A percentile compares a stretch with the other conserved stretches of the same genome.
Conservation (phyloP, 208 protist genomes). For the Herpetomonas samuelpessoai region DNA sequence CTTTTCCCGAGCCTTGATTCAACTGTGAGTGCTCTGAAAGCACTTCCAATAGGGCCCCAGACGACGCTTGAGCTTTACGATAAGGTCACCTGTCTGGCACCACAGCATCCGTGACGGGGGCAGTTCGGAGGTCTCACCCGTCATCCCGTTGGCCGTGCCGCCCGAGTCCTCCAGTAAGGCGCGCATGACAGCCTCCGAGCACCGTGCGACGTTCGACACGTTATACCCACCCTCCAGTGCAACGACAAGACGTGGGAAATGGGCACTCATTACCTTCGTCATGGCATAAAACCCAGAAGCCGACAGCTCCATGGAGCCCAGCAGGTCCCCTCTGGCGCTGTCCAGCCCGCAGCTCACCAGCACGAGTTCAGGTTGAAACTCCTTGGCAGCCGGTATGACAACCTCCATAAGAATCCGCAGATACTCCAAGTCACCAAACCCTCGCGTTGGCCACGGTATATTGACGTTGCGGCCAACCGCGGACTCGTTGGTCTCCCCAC, state of each 20-base stretch:
- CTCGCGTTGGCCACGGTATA: constrained; percentile 85
- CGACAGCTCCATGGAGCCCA: constrained; percentile 86
- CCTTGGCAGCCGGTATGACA: constrained; percentile 83
- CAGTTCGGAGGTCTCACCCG: no score
- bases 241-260: constrained; percentile 62
- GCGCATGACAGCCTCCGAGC: constrained; percentile 79
- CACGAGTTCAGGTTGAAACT: constrained; percentile 93
- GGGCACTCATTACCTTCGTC: constrained; percentile 44
- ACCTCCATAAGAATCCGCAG: constrained; percentile 89
- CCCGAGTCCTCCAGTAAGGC: constrained; percentile 55
- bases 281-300: constrained; percentile 81
- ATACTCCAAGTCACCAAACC: constrained; percentile 94
- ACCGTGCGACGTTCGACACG: constrained; percentile 74
- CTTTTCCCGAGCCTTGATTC: no score
- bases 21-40: no score
- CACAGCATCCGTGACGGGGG: no score
- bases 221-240: constrained; percentile 92
- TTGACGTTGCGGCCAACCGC: constrained; percentile 94
- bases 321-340: constrained; percentile 90
- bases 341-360: constrained; percentile 96
- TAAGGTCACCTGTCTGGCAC: no score
- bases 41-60: no score
- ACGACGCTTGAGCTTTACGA: no score
- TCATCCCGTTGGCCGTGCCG: no score
- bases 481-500: constrained; percentile 35